A percentile compares a stretch with the other conserved stretches of the same genome.
Evolutionary conservation across 1,139 yeast genomes (phyloP).

Genomic region (Suhomyces atakaporum): DNA sequence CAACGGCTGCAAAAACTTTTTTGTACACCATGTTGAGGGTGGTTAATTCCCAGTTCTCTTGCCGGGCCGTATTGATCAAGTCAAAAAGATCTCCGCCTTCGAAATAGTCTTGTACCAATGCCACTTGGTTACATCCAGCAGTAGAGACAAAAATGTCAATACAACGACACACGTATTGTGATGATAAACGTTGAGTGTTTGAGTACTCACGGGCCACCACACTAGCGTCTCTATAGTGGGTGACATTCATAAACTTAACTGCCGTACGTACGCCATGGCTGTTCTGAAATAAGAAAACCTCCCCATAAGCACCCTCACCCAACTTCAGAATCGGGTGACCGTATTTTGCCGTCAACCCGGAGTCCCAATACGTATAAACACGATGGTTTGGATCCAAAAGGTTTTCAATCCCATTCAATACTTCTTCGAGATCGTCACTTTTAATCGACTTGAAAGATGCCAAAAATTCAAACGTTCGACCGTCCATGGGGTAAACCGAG

Average conservation of each 20-base stretch:
- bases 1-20: constrained; percentile 18
- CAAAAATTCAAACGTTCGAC: neutral
- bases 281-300: constrained; percentile 8
- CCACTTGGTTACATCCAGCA: constrained; percentile 1
- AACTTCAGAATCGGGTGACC: constrained; percentile 17
- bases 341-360: constrained; percentile 5
- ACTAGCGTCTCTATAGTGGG: too few species aligned
- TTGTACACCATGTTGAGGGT: constrained; percentile 21
- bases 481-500: neutral
- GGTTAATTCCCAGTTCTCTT: too few species aligned
- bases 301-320: constrained; percentile 24
- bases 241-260: constrained; percentile 5
- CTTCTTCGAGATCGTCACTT: neutral
- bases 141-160: constrained; percentile 10
- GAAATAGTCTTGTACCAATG: constrained; percentile 13
- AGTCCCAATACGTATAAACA: neutral
- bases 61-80: too few species aligned
- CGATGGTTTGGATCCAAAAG: neutral
- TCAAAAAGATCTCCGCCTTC: constrained; percentile 13
- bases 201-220: constrained; percentile 9
- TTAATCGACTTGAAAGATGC: neutral
- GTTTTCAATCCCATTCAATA: neutral
- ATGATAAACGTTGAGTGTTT: constrained; percentile 6
- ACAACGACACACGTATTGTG: constrained; percentile 9
- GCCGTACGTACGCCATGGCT: constrained; percentile 1